Base-by-base conservation (phyloP, 1,284 basidiomycete genomes). In the Puccinia horiana region DNA sequence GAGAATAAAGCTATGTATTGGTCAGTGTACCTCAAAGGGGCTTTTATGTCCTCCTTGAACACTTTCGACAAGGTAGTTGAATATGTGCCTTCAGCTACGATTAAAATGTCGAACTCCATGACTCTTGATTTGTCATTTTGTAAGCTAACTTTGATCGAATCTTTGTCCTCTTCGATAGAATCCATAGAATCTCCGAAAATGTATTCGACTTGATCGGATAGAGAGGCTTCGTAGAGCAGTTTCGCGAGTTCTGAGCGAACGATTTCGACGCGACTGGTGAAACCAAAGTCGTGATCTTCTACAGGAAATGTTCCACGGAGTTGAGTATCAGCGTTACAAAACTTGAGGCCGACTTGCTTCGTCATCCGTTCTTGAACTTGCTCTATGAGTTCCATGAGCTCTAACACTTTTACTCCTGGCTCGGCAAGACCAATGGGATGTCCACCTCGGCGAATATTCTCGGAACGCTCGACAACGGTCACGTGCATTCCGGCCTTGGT, bases 401-500 rank as follows among this genome's bases (percentile, higher is more conserved):
- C 65, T 14, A 87, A 75, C 18, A 87, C 85, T 63, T 84, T 83
- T 32, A 87, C 82, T 0, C 85, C 87, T 12, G 76, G 83, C 2
- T 84, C 84, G 9, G 76, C 65, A 0, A 88, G 83, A 79, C 88
- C 87, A 77, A 88, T 84, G 75, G 85, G 86, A 69, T 88, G 88
- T 0, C 88, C 88, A 20, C 84, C 83, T 0, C 81, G 74, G 3
- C 86, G 83, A 14, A 87, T 83, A 14, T 70, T 54, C 11, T 83
- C 78, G 14, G 84, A 83, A 40, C 86, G 85, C 76, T 88, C 88
- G 20, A 88, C 83, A 40, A 88, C 74, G 18, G 87, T 88, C 11
- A 86, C 85, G 11, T 73, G 74, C 26, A 83, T 83, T 12, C 86
- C 86, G 23, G 84, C 83, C 23, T 83, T 84, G 5, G 84, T 74